Percentiles rank a stretch among this genome's conserved stretches.
Evolutionary conservation across 805 yeast genomes (phyloP).

Genomic region (Saccharomyces mikatae): DNA sequence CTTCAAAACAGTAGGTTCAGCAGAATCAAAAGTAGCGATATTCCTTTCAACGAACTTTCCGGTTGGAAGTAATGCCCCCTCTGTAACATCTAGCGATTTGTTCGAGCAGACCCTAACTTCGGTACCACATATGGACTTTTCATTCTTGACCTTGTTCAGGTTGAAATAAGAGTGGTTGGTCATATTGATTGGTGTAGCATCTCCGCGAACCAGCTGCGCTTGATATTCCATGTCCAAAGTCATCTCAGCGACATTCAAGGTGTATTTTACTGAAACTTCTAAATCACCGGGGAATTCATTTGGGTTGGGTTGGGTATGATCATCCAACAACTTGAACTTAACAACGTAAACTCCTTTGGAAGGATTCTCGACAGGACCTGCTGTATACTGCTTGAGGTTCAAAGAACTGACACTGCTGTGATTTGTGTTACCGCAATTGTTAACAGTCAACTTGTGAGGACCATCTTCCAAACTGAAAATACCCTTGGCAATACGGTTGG

Average conservation of each 20-base stretch:
- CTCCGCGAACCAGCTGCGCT: constrained; percentile 22
- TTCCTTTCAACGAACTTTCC: constrained; percentile 33
- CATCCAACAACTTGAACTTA: constrained; percentile 38
- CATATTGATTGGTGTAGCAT: constrained; percentile 45
- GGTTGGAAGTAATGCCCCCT: constrained; percentile 34
- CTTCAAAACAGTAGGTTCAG: constrained; percentile 24
- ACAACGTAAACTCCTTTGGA: constrained; percentile 26
- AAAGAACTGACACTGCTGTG: constrained; percentile 52
- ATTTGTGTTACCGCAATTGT: constrained; percentile 37
- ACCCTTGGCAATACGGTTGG: constrained; percentile 49
- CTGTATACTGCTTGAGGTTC: constrained; percentile 42
- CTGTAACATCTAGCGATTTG: constrained; percentile 37
- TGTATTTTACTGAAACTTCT: constrained; percentile 39
- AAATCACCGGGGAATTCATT: constrained; percentile 55
- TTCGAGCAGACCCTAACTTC: constrained; percentile 34
- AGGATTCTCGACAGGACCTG: constrained; percentile 40
- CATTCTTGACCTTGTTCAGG: constrained; percentile 29
- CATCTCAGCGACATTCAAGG: constrained; percentile 29
- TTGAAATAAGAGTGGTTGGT: constrained; percentile 62
- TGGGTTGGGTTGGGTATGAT: constrained; percentile 34
- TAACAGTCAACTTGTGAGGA: constrained; percentile 35
- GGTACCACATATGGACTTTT: constrained; percentile 32
- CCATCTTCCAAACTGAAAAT: constrained; percentile 35
- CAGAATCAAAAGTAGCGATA: constrained; percentile 20
- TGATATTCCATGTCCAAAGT: constrained; percentile 43